Percentiles rank a stretch among this genome's conserved stretches.
phyloP scores from a whole-genome alignment of 305 asterid species.

The Rubia tinctorum region DNA sequence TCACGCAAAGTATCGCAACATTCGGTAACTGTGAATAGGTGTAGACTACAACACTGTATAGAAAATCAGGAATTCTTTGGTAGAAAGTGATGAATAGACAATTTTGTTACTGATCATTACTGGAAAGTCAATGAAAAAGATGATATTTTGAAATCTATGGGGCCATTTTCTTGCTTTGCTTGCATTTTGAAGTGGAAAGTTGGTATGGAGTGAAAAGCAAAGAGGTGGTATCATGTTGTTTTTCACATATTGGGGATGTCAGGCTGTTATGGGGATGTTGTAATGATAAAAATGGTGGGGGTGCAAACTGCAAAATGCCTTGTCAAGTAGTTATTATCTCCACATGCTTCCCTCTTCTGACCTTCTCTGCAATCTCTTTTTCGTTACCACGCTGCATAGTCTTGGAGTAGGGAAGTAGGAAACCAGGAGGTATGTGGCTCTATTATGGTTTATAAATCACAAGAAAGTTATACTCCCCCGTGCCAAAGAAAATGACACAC shows the following conservation, averaged over 20 bases:
- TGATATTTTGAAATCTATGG: slow-evolving; percentile 5
- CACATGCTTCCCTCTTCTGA: slow-evolving; percentile 9
- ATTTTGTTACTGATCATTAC: background rate
- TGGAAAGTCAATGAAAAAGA: slow-evolving; percentile 9
- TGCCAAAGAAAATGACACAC: no score
- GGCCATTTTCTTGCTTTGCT: slow-evolving; percentile 5
- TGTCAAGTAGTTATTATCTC: background rate
- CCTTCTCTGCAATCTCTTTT: background rate
- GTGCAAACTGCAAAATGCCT: slow-evolving; percentile 16
- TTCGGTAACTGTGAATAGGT: background rate
- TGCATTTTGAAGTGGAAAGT: background rate
- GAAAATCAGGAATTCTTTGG: background rate
- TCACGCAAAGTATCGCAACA: background rate
- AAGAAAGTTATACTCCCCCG: no score
- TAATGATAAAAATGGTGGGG: slow-evolving; percentile 9
- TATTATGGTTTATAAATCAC: background rate
- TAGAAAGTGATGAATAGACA: background rate
- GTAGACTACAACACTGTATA: background rate
- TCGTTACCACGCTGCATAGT: no score
- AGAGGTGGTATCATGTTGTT: background rate
- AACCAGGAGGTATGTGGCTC: background rate
- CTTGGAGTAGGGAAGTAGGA: background rate
- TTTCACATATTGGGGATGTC: slow-evolving; percentile 15
- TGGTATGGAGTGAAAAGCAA: background rate
- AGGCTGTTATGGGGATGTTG: slow-evolving; percentile 20